Conservation (phyloP, 768 basidiomycete genomes). For the Rubroboletus pulcherrimus region DNA sequence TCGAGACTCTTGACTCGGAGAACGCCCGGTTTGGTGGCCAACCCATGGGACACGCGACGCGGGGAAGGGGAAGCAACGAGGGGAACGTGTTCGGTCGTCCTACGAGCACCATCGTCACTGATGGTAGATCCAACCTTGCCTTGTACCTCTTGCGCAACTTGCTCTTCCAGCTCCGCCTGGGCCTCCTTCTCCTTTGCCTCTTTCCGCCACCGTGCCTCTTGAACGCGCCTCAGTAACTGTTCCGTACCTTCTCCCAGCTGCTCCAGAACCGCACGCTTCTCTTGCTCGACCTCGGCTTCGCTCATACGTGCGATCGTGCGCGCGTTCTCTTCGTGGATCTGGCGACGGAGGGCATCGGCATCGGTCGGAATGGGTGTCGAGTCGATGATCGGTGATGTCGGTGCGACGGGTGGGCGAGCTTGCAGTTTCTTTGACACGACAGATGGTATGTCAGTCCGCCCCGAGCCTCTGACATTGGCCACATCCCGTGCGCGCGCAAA, state of each 20-base stretch:
- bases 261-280: slow-evolving; percentile 62
- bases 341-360: slow-evolving; percentile 46
- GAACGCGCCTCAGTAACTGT: slow-evolving; percentile 49
- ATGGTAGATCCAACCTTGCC: background rate
- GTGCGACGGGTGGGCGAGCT: background rate
- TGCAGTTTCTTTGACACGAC: slow-evolving; percentile 26
- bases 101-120: background rate
- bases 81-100: background rate
- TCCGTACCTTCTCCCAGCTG: slow-evolving; percentile 66
- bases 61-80: slow-evolving; percentile 14
- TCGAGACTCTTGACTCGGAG: slow-evolving; percentile 32
- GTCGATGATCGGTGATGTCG: background rate
- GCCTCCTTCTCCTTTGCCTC: slow-evolving; percentile 1
- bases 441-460: slow-evolving; percentile 14
- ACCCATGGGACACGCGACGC: background rate
- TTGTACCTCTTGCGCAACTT: background rate
- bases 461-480: slow-evolving; percentile 18
- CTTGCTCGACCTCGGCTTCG: slow-evolving; percentile 63
- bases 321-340: slow-evolving; percentile 66
- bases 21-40: slow-evolving; percentile 21
- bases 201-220: slow-evolving; percentile 19
- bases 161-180: background rate
- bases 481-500: slow-evolving; percentile 51
- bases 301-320: slow-evolving; percentile 62
- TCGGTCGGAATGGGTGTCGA: slow-evolving; percentile 19